A percentile compares a stretch with the other conserved stretches of the same genome.
These are phyloP conservation scores for Agarophyton chilense DNA, from an alignment of 23 red algal species.

Conservation along the genomic window DNA sequence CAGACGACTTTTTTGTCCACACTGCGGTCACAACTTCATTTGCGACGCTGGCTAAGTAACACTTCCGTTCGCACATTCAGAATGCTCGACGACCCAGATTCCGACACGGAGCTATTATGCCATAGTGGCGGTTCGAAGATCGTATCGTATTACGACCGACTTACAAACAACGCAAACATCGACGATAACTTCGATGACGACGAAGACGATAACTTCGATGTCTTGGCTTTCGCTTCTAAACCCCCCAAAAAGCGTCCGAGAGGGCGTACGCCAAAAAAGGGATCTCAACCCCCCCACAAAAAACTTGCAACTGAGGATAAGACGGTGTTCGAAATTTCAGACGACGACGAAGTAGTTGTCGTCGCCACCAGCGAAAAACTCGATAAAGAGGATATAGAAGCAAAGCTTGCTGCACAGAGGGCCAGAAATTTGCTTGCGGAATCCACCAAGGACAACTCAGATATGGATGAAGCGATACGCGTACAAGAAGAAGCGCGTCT, in stretches of 20 bases:
- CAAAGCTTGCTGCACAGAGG: not conserved
- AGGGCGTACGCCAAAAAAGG: slow-evolving; percentile 12
- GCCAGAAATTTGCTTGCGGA: slow-evolving; percentile 3
- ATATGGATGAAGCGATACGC: not conserved
- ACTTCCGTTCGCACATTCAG: not conserved
- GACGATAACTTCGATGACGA: slow-evolving; percentile 12
- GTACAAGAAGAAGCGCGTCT: not conserved
- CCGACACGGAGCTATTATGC: not conserved
- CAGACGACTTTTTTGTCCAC: too few relatives aligned
- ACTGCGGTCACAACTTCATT: not conserved
- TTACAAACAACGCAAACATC: not conserved
- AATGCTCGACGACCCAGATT: slow-evolving; percentile 19
- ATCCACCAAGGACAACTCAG: not conserved
- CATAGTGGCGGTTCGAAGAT: not conserved
- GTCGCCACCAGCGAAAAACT: not conserved
- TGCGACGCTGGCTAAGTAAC: not conserved
- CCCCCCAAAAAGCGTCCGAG: not conserved
- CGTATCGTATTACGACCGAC: not conserved
- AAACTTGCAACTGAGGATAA: not conserved
- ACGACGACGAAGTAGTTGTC: not conserved
- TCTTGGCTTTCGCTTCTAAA: not conserved
- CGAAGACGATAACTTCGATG: not conserved
- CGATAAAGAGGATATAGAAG: not conserved
- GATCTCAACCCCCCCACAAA: not conserved
- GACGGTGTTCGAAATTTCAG: slow-evolving; percentile 30